These are phyloP conservation scores for Acanthamoeba polyphaga DNA, from an alignment of 208 protist species.

Conservation along the genomic window DNA sequence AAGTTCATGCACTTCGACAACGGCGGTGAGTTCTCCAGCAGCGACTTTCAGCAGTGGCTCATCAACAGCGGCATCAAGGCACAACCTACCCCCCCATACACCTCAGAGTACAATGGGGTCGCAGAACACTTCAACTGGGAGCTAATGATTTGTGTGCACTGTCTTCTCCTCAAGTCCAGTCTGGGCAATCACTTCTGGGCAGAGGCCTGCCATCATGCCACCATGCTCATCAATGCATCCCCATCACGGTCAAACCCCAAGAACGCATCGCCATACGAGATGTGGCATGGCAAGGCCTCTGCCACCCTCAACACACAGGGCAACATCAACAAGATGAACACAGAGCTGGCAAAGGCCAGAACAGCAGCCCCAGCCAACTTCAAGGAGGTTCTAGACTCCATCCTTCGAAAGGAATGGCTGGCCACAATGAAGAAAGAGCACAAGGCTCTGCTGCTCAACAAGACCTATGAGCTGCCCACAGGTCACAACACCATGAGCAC, in stretches of 20 bases:
- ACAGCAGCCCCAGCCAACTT: too few relatives aligned
- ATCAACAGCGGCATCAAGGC: too few relatives aligned
- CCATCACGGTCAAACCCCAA: background rate
- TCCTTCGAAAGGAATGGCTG: background rate
- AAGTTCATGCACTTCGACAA: too few relatives aligned
- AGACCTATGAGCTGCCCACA: background rate
- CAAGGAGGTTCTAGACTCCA: too few relatives aligned
- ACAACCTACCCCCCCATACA: background rate
- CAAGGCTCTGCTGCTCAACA: background rate
- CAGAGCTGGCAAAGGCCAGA: too few relatives aligned
- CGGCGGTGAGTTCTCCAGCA: too few relatives aligned
- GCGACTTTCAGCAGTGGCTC: too few relatives aligned
- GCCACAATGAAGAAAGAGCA: background rate
- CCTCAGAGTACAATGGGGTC: background rate
- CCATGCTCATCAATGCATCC: background rate
- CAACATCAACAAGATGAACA: too few relatives aligned
- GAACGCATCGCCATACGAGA: background rate
- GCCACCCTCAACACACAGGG: too few relatives aligned
- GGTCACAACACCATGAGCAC: background rate
- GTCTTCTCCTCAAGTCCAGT: background rate
- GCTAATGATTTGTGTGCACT: background rate
- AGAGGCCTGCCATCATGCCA: background rate
- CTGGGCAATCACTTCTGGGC: background rate
- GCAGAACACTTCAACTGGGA: background rate
- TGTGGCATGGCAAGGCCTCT: too few relatives aligned